A percentile compares a stretch with the other conserved stretches of the same genome.
Conservation (phyloP, 148 eudicot genomes). For the Selenicereus undatus region DNA sequence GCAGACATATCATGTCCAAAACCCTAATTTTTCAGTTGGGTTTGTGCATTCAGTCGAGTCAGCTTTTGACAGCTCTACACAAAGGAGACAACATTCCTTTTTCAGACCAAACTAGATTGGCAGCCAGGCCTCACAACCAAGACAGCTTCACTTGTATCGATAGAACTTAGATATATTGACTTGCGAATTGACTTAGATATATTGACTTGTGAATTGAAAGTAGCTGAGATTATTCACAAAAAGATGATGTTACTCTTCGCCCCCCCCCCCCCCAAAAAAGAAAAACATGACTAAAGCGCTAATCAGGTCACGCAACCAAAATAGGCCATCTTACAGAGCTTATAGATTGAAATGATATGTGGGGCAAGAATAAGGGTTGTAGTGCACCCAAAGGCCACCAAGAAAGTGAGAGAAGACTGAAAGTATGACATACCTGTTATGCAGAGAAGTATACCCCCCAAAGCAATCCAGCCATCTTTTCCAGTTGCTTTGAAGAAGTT, state of each 20-base stretch:
- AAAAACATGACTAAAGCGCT: no score
- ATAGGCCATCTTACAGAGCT: background rate
- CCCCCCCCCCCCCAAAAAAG: background rate
- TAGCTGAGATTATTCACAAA: background rate
- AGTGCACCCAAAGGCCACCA: background rate
- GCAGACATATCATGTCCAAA: no score
- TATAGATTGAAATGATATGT: no score
- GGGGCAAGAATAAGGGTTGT: background rate
- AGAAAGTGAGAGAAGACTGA: no score
- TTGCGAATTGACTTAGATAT: background rate
- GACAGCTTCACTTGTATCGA: background rate
- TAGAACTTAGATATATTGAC: background rate
- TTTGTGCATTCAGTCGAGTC: no score
- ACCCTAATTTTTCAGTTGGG: no score
- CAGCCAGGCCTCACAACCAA: background rate
- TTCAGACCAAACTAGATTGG: no score
- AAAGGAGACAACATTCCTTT: no score
- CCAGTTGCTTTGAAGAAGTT: constrained; percentile 73
- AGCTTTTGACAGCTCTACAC: no score
- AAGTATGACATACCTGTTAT: constrained; percentile 59
- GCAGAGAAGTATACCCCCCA: constrained; percentile 88
- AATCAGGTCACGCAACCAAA: no score
- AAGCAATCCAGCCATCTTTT: constrained; percentile 86
- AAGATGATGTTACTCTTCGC: background rate
- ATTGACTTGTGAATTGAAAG: background rate